Evolutionary conservation across 2,329 filamentous ascomycete species (phyloP).

Genomic region (Cercospora sojina): DNA sequence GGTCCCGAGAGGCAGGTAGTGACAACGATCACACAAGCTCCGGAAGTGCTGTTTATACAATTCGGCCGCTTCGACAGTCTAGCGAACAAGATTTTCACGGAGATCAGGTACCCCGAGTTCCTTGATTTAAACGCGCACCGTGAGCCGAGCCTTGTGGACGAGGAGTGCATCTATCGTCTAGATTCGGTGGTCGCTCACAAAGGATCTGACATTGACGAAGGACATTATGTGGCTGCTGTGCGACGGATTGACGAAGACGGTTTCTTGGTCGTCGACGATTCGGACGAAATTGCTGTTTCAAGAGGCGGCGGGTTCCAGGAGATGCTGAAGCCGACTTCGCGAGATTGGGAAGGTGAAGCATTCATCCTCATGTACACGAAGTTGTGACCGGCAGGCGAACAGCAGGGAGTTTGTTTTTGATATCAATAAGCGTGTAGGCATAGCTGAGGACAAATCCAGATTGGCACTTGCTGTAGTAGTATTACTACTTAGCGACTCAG

Average conservation of each 20-base stretch:
- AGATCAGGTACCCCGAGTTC: slow-evolving; percentile 4
- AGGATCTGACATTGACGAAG: neutral
- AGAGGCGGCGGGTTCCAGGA: neutral
- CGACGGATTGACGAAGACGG: neutral
- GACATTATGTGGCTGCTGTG: slow-evolving; percentile 18
- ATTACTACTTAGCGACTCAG: too few species aligned
- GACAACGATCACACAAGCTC: neutral
- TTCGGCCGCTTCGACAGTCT: neutral
- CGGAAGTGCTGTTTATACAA: neutral
- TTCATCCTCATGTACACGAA: slow-evolving; percentile 8
- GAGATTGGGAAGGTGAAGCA: neutral
- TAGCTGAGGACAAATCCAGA: neutral
- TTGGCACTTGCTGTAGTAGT: neutral
- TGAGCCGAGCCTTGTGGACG: neutral
- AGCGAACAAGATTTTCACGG: neutral
- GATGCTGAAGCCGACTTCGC: neutral
- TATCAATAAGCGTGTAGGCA: neutral
- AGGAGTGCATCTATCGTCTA: slow-evolving; percentile 16
- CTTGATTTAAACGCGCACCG: neutral
- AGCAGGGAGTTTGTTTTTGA: neutral
- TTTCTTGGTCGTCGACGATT: slow-evolving; percentile 14
- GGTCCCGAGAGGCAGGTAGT: neutral
- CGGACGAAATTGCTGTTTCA: neutral
- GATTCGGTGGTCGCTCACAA: slow-evolving; percentile 19
- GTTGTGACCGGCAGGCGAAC: neutral